phyloP scores from a whole-genome alignment of 495 filamentous ascomycete species.

The Cladorrhinum samala region DNA sequence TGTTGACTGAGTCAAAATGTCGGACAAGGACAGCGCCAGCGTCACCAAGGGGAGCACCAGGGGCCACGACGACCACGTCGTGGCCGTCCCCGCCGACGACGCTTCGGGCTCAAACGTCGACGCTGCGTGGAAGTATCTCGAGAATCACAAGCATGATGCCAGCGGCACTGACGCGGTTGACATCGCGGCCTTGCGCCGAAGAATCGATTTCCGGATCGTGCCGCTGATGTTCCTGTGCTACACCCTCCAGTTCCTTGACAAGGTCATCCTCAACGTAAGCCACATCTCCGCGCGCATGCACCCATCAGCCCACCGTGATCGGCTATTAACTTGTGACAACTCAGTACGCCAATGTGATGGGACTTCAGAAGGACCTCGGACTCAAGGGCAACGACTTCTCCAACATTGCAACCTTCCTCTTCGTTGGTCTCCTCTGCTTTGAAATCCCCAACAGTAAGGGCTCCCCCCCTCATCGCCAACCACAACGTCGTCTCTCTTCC shows the following conservation, averaged over 20 bases:
- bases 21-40: constrained; percentile 12
- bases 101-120: constrained; percentile 18
- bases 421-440: constrained; percentile 28
- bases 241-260: constrained; percentile 62
- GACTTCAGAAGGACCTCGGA: constrained; percentile 25
- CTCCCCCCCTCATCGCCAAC: no score
- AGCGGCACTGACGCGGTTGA: constrained; percentile 13
- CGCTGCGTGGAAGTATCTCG: constrained; percentile 30
- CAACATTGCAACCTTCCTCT: constrained; percentile 32
- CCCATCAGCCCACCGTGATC: neutral
- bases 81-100: neutral
- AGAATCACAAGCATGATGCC: constrained; percentile 26
- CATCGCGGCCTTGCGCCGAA: constrained; percentile 24
- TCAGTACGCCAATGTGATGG: constrained; percentile 36
- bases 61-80: neutral
- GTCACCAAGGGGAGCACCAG: neutral
- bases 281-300: neutral
- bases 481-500: neutral
- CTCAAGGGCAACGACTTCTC: constrained; percentile 34
- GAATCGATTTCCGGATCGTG: constrained; percentile 34
- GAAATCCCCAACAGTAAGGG: constrained; percentile 30
- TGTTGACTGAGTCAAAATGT: no score
- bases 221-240: constrained; percentile 55
- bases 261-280: constrained; percentile 52
- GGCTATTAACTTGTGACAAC: constrained; percentile 4